Conservation (phyloP, 2,329 filamentous ascomycete species). For the Xylogone sp. region DNA sequence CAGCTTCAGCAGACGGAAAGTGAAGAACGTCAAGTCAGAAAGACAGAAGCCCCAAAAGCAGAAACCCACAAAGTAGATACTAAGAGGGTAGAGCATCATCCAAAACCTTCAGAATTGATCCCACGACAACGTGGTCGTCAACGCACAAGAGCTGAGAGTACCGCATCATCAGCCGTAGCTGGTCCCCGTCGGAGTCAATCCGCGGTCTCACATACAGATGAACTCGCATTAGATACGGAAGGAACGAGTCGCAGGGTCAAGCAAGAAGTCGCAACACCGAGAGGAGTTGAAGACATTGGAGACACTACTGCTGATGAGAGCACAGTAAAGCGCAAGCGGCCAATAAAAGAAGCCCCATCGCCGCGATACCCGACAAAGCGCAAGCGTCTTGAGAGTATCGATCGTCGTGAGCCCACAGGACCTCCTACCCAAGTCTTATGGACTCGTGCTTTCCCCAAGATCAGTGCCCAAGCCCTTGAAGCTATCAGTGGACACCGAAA, state of each 20-base stretch:
- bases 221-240: constrained; percentile 42
- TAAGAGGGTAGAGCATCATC: constrained; percentile 6
- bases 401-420: constrained; percentile 40
- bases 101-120: constrained; percentile 3
- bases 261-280: constrained; percentile 55
- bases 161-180: constrained; percentile 23
- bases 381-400: constrained; percentile 52
- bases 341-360: constrained; percentile 18
- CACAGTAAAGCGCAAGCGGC: constrained; percentile 16
- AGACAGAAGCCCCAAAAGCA: constrained; percentile 5
- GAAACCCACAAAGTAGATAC: constrained; percentile 7
- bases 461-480: constrained; percentile 69
- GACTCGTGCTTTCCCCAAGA: constrained; percentile 71
- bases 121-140: constrained; percentile 8
- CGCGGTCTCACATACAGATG: constrained; percentile 43
- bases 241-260: constrained; percentile 44
- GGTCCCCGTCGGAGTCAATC: constrained; percentile 41
- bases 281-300: constrained; percentile 48
- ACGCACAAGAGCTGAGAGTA: constrained; percentile 21
- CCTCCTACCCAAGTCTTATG: constrained; percentile 68
- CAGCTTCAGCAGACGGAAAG: constrained; percentile 1
- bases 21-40: too few species aligned
- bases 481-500: constrained; percentile 74
- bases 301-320: constrained; percentile 55
- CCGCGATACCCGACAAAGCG: constrained; percentile 45